These are phyloP conservation scores for Citeromyces siamensis DNA, from an alignment of 1,139 yeast genomes.

Conservation along the genomic window DNA sequence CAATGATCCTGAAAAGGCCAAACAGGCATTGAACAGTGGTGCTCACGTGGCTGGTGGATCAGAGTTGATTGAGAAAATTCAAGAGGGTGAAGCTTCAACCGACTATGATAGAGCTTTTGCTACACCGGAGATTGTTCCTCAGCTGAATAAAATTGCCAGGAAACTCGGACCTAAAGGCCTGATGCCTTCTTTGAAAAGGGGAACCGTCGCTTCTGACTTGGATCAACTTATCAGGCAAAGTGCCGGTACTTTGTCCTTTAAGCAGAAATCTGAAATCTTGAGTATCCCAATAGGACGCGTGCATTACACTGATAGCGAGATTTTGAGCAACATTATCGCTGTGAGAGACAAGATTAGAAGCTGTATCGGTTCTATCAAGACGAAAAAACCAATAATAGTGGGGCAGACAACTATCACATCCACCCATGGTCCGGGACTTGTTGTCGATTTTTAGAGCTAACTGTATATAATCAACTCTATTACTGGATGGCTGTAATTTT, in stretches of 20 bases:
- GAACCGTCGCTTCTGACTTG: slow-evolving; percentile 71
- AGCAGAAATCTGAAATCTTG: slow-evolving; percentile 51
- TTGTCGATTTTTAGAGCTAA: slow-evolving; percentile 39
- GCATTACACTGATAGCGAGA: slow-evolving; percentile 65
- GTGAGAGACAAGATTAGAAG: slow-evolving; percentile 54
- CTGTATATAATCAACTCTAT: too few species aligned
- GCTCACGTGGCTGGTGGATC: slow-evolving; percentile 59
- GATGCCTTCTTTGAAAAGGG: slow-evolving; percentile 80
- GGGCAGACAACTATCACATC: slow-evolving; percentile 63
- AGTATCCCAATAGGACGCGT: slow-evolving; percentile 71
- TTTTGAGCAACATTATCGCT: slow-evolving; percentile 58
- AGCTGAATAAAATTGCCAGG: slow-evolving; percentile 55
- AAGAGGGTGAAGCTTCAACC: slow-evolving; percentile 37
- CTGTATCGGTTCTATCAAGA: slow-evolving; percentile 40
- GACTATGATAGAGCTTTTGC: slow-evolving; percentile 75
- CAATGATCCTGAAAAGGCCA: slow-evolving; percentile 35
- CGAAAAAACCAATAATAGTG: slow-evolving; percentile 56
- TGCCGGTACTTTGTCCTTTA: slow-evolving; percentile 59
- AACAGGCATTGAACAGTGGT: slow-evolving; percentile 43
- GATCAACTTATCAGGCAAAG: slow-evolving; percentile 37
- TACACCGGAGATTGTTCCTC: slow-evolving; percentile 63
- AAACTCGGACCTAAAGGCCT: slow-evolving; percentile 81
- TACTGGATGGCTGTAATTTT: too few species aligned
- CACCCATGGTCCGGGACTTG: slow-evolving; percentile 74
- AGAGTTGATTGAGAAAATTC: slow-evolving; percentile 54